phyloP scores from a whole-genome alignment of 2,329 filamentous ascomycete genomes.

The Diaporthe ampelina region DNA sequence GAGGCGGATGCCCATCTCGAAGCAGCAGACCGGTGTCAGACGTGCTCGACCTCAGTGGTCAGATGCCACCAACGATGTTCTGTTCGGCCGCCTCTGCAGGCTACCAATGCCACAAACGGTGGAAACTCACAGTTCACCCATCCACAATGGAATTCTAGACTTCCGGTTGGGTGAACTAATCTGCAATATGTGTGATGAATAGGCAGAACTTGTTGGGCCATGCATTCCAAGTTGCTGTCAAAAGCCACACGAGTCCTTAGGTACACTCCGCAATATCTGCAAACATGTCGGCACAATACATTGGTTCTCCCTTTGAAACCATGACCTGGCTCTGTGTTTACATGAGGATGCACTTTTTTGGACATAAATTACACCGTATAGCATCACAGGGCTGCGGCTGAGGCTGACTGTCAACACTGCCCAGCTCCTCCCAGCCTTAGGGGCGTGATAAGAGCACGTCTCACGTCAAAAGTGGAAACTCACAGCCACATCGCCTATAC shows the following conservation, averaged over 20 bases:
- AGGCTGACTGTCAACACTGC: neutral
- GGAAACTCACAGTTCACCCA: neutral
- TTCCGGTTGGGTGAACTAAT: constrained; percentile 1
- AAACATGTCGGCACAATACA: neutral
- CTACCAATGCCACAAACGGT: neutral
- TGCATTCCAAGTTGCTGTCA: neutral
- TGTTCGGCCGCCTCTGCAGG: neutral
- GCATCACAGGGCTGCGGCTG: neutral
- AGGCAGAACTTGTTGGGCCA: neutral
- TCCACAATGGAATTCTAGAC: neutral
- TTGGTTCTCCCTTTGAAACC: neutral
- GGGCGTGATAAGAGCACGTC: neutral
- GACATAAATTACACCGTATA: neutral
- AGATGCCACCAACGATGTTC: constrained; percentile 4
- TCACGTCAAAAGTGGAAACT: neutral
- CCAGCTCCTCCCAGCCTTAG: neutral
- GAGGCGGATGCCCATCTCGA: neutral
- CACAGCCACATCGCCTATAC: constrained; percentile 7
- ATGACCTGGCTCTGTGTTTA: neutral
- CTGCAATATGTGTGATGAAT: neutral
- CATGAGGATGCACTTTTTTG: neutral
- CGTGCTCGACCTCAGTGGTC: neutral
- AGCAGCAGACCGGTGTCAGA: constrained; percentile 12
- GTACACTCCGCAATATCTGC: constrained; percentile 20
- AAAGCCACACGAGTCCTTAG: constrained; percentile 2